Base-by-base conservation (phyloP, 192 early-diverging fungal genomes). In the Rhizophagus clarus region DNA sequence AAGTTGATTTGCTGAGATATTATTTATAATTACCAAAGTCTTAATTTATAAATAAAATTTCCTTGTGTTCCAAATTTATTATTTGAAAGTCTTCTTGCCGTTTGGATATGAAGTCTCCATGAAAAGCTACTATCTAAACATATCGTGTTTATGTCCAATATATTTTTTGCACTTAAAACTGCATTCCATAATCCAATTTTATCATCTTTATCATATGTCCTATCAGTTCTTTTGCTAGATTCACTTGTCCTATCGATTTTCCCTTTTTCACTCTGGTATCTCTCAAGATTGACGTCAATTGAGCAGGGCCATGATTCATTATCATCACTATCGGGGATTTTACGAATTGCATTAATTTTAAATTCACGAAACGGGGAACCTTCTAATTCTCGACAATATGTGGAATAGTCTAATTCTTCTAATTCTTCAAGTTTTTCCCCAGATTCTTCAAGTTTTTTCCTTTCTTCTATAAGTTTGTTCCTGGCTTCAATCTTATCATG, bases 91-190 rank as follows among this genome's bases (percentile, higher is more conserved):
- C 81, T 72, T 70, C 76, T 84, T 2, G 84, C 82, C 4, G 72
- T 74, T 63, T 87, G 31, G 0, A 87, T n/a, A 32, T 26, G 67
- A 20, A 83, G 37, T 26, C 79, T 81, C 86, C 86, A 87, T 2
- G 86, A 85, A 77, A 84, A 83, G 8, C 76, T 68, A 61, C 79
- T 56, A 20, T 87, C 84, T 20, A 84, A 70, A 75, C 81, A 81
- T 5, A 62, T 71, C 64, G 78, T 81, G 26, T 64, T 81, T 17
- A 81, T 74, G 6, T 60, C 40, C 2, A 87, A 70, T 20, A 87
- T 15, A 11, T 82, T 67, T 15, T 79, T 61, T n/a, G 72, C 76
- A 42, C 83, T 60, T 2, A 77, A 80, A 17, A 85, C 42, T 5
- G 82, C 83, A 42, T 79, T 81, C 86, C 86, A 87, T 62, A 87